These are phyloP conservation scores for Lupinus albus DNA, from an alignment of 306 rosid species.

Conservation along the genomic window DNA sequence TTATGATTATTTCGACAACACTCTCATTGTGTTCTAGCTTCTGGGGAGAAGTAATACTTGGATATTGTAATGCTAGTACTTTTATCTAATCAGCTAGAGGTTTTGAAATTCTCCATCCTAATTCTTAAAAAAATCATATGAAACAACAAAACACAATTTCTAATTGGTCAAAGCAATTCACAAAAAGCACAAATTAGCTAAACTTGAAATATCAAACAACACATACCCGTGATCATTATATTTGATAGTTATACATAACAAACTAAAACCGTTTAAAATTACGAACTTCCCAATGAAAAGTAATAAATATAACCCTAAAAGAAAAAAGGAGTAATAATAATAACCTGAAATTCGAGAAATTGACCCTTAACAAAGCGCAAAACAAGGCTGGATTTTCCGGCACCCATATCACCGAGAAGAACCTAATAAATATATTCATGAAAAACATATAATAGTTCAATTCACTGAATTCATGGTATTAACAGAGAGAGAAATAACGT, in stretches of 20 bases:
- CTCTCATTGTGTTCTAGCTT: too few species aligned
- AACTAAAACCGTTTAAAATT: conserved; percentile 20
- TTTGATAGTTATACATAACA: background rate
- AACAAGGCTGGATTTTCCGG: conserved; percentile 69
- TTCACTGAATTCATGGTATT: conserved; percentile 6
- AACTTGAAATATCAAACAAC: conserved; percentile 10
- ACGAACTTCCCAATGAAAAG: conserved; percentile 31
- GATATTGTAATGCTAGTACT: too few species aligned
- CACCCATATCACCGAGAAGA: conserved; percentile 71
- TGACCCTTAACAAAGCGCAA: conserved; percentile 69
- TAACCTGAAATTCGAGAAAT: conserved; percentile 66
- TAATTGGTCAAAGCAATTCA: background rate
- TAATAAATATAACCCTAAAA: background rate
- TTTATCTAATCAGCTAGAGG: conserved; percentile 8
- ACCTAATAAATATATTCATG: conserved; percentile 43
- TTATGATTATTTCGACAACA: too few species aligned
- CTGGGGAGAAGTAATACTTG: too few species aligned
- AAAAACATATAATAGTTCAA: background rate
- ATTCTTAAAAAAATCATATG: conserved; percentile 30
- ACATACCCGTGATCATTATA: background rate
- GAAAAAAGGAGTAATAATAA: background rate
- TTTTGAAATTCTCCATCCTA: background rate
- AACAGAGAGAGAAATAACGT: conserved; percentile 20
- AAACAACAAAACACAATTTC: background rate
- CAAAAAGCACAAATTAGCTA: conserved; percentile 23